phyloP scores from a whole-genome alignment of 2,329 filamentous ascomycete species.

The Verticillium longisporum region DNA sequence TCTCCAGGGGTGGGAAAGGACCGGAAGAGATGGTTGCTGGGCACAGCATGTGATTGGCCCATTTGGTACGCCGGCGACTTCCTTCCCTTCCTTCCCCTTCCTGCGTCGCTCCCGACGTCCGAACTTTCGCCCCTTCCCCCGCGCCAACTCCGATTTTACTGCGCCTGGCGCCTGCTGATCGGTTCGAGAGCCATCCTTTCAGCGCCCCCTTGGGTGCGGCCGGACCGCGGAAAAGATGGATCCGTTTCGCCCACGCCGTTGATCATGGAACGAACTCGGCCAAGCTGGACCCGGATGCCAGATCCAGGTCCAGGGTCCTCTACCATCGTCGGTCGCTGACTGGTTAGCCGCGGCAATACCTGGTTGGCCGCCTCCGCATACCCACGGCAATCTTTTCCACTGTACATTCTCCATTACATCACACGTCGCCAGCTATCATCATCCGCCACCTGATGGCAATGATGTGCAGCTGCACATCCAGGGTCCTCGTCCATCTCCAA shows the following conservation, averaged over 20 bases:
- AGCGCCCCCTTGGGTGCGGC: background rate
- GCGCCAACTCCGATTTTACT: background rate
- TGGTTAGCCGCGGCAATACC: background rate
- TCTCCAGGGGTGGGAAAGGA: background rate
- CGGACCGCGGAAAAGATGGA: background rate
- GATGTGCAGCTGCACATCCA: background rate
- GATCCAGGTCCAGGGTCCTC: background rate
- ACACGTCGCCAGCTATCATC: background rate
- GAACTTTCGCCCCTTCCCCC: background rate
- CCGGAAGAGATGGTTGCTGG: background rate
- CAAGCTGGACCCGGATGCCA: background rate
- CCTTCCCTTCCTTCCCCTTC: background rate
- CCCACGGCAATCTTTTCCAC: background rate
- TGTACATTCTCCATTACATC: background rate
- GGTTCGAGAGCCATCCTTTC: background rate
- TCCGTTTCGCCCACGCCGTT: background rate
- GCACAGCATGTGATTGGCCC: background rate
- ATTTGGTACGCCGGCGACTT: background rate
- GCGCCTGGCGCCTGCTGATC: background rate
- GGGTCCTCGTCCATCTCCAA: background rate
- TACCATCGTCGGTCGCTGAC: background rate
- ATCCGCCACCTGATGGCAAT: background rate
- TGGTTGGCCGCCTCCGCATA: background rate
- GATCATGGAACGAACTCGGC: background rate
- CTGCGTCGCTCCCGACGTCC: background rate